phyloP scores from a whole-genome alignment of 2,329 filamentous ascomycete species.

The Aspergillus sclerotialis region DNA sequence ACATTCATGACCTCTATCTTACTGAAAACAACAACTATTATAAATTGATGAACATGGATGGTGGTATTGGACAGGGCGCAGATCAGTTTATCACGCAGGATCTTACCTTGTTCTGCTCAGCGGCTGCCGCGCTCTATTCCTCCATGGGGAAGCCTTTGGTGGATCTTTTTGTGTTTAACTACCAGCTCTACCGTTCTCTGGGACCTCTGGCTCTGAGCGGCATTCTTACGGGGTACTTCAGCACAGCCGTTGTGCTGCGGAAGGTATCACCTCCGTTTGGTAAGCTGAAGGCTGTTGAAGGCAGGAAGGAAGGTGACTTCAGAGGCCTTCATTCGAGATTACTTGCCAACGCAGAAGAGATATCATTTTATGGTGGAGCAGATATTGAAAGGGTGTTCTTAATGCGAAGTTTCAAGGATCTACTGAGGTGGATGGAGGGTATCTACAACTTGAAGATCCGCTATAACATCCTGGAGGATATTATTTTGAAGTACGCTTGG shows the following conservation, averaged over 20 bases:
- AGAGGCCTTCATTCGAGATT: slow-evolving; percentile 81
- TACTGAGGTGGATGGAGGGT: slow-evolving; percentile 95
- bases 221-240: slow-evolving; percentile 84
- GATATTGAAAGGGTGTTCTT: slow-evolving; percentile 92
- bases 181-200: slow-evolving; percentile 86
- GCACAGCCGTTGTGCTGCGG: slow-evolving; percentile 83
- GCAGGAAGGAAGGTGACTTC: slow-evolving; percentile 91
- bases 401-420: slow-evolving; percentile 82
- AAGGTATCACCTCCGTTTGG: slow-evolving; percentile 90
- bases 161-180: slow-evolving; percentile 97
- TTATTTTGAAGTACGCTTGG: slow-evolving; percentile 97
- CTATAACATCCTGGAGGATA: slow-evolving; percentile 98
- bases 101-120: slow-evolving; percentile 87
- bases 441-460: slow-evolving; percentile 97
- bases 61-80: slow-evolving; percentile 81
- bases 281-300: slow-evolving; percentile 93
- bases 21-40: slow-evolving; percentile 96
- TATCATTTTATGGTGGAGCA: slow-evolving; percentile 94
- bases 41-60: slow-evolving; percentile 86
- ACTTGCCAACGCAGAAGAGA: slow-evolving; percentile 94
- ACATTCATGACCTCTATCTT: slow-evolving; percentile 94
- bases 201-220: slow-evolving; percentile 82
- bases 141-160: slow-evolving; percentile 96
- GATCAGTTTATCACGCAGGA: slow-evolving; percentile 99
- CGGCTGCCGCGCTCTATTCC: slow-evolving; percentile 87